A percentile compares a stretch with the other conserved stretches of the same genome.
Evolutionary conservation across 257 asterid species (phyloP).

Genomic region (Agastache rugosa): DNA sequence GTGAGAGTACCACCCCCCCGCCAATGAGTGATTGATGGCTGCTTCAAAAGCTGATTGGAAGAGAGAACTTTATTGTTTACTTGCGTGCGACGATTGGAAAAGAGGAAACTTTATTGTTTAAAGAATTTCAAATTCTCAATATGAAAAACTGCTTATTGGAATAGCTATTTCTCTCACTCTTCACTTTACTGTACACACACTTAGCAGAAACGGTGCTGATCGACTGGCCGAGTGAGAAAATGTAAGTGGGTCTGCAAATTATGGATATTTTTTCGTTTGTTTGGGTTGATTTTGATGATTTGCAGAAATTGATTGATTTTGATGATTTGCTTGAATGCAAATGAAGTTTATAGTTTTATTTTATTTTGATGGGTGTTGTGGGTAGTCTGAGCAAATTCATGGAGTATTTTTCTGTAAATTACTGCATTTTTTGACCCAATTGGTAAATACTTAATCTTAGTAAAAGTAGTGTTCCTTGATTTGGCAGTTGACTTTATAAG

Average conservation of each 20-base stretch:
- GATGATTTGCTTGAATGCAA: neutral
- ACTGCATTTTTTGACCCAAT: neutral
- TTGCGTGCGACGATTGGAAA: neutral
- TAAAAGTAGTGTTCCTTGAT: neutral
- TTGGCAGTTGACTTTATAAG: neutral
- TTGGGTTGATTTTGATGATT: neutral
- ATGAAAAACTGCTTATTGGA: neutral
- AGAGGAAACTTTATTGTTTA: neutral
- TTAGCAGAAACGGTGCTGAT: neutral
- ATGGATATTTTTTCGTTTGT: neutral
- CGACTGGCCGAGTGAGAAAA: neutral
- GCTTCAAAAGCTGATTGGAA: neutral
- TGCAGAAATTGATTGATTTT: neutral
- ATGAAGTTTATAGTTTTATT: neutral
- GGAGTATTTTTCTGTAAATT: neutral
- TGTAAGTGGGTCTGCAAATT: conserved; percentile 26
- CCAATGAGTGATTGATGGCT: neutral
- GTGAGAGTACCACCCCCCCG: conserved; percentile 6
- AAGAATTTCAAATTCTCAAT: neutral
- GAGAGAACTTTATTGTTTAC: neutral
- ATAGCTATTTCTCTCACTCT: neutral
- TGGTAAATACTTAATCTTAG: neutral
- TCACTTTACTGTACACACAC: neutral
- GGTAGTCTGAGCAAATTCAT: neutral
- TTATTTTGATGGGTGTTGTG: neutral